Base-by-base conservation (phyloP, 306 rosid genomes). In the Hylodesmum podocarpum region DNA sequence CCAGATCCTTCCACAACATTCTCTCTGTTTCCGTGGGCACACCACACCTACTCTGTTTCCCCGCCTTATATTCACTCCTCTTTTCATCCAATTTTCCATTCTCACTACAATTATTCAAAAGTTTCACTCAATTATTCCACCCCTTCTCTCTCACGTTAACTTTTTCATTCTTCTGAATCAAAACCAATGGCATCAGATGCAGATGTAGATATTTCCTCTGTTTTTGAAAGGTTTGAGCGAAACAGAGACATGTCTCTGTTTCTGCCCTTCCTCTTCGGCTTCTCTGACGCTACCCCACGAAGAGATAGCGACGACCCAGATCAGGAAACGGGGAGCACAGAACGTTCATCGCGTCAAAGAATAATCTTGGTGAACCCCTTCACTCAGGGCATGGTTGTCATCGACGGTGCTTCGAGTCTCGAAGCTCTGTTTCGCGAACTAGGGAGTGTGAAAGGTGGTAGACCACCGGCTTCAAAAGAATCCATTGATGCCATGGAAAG, bases 381-480 rank as follows among this genome's bases (percentile, higher is more conserved):
- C 0, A 72, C 87, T 3, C 97, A 89, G 21, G 84, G 79, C 4
- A 81, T 87, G 90, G 67, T 89, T 61, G 89, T 91, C 13, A 79
- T 94, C 2, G 91, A 90, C 10, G 92, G 89, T 2, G 76, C 78
- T 25, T 76, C 93, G 0, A 78, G 78, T 33, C 61, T 93, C 1
- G 93, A 89, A 4, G 76, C 82, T 2, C 83, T 94, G 66, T 36
- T 94, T 9, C 89, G 69, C 0, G 87, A 84, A 0, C 25, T 88
- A 4, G 87, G 77, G 0, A 57, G 0, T 3, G 15, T 3, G 36
- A 91, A 91, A 64, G 72, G 34, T 18, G 92, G 91, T 31, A 89
- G 40, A 5, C 92, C 93, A 0, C 98, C 98, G 15, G 97, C 98
- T 15, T 83, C 98, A 0, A 89, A 86, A 79, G 91, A 90, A 9